Evolutionary conservation across 176 grass and related monocot genomes (phyloP).

Genomic region (Phyllostachys edulis): DNA sequence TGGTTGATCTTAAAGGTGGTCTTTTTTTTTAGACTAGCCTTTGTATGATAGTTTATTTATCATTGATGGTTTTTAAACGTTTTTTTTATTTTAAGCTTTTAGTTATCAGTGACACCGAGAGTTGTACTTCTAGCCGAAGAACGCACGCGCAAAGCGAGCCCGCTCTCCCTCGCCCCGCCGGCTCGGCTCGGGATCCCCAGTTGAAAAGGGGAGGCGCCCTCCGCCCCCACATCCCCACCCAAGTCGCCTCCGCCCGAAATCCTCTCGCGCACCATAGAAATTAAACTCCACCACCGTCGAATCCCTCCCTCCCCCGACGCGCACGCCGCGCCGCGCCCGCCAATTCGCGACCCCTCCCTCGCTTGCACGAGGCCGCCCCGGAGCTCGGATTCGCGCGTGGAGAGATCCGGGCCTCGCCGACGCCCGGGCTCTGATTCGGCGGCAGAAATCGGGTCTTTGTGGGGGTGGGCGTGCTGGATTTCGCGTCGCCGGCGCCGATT

Average conservation of each 20-base stretch:
- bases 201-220: background rate
- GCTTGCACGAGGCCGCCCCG: background rate
- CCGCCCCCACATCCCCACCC: background rate
- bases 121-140: no score
- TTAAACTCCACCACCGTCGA: background rate
- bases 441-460: background rate
- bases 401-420: constrained; percentile 52
- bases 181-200: background rate
- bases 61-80: no score
- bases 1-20: no score
- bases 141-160: background rate
- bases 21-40: no score
- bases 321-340: background rate
- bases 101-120: no score
- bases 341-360: background rate
- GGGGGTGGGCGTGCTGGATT: constrained; percentile 35
- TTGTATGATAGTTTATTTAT: no score
- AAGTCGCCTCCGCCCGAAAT: constrained; percentile 34
- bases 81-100: no score
- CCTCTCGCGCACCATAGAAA: constrained; percentile 41
- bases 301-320: background rate
- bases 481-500: constrained; percentile 39
- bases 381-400: constrained; percentile 14
- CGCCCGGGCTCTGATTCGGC: constrained; percentile 25
- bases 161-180: background rate